Base-by-base conservation (phyloP, 2,329 filamentous ascomycete species). In the Ophiocordyceps australis region DNA sequence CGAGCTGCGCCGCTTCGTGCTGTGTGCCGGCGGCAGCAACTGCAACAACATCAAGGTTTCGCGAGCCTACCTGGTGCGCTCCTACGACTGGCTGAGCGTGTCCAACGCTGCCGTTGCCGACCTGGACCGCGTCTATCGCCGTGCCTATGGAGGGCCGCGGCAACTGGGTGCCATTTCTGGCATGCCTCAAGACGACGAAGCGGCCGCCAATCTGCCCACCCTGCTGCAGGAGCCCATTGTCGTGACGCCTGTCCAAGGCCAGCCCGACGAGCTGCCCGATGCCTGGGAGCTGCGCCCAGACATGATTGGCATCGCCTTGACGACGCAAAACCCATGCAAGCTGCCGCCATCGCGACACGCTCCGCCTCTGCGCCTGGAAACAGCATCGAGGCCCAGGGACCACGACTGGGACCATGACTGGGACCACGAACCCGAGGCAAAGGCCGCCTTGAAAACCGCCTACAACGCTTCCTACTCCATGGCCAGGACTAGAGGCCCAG, bases 1-100 rank as follows among this genome's bases (percentile, higher is more conserved):
- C 41, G 68, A 72, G 40, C 54, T 76, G 20, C 59, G 68, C 3
- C 57, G 68, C 5, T 57, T 69, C 14, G 59, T 74, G 11, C 53
- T 75, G 9, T 55, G 62, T 11, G 60, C 56, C 30, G n/a, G n/a
- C n/a, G n/a, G n/a, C n/a, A n/a, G n/a, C n/a, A n/a, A n/a, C n/a
- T n/a, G n/a, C n/a, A 55, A 59, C 14, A 57, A 63, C 2, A 45
- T 47, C 7, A 54, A 55, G n/a, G 45, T 74, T 8, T 46, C 50
- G 3, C 60, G 60, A 30, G 50, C 55, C 5, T 56, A 65, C 25
- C 49, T 76, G 12, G 43, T 64, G 24, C 50, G 59, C 9, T 61
- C 56, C 3, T 75, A 73, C 32, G 57, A 62, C 32, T 68, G 65
- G 57, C 49, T 72, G n/a, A 54, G 55, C 11, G 52, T 71, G 20